phyloP scores from a whole-genome alignment of 805 yeast genomes.

The Candida namnaoensis region DNA sequence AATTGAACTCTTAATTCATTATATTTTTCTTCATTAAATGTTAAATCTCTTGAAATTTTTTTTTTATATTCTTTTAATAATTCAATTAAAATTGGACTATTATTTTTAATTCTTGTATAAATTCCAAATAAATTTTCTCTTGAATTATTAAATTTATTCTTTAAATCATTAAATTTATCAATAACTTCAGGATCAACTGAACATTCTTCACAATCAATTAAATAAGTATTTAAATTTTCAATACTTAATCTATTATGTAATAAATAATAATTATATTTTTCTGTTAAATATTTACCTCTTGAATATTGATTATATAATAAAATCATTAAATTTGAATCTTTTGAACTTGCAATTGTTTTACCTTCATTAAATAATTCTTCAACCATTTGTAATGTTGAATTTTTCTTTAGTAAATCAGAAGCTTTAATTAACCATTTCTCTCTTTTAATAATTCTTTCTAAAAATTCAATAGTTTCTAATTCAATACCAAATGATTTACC shows the following conservation, averaged over 20 bases:
- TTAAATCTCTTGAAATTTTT: constrained; percentile 1
- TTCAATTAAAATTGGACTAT: constrained; percentile 5
- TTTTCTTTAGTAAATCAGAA: constrained; percentile 9
- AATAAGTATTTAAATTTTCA: constrained; percentile 3
- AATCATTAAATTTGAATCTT: constrained; percentile 10
- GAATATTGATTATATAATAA: constrained; percentile 3
- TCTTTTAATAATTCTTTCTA: constrained; percentile 29
- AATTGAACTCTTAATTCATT: constrained; percentile 9
- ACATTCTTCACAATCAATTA: constrained; percentile 5
- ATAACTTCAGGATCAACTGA: constrained; percentile 14
- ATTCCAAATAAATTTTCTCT: constrained; percentile 10
- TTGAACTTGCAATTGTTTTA: constrained; percentile 11
- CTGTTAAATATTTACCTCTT: constrained; percentile 9
- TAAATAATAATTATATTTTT: constrained; percentile 4
- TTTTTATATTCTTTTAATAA: constrained; percentile 2
- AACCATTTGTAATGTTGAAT: constrained; percentile 13
- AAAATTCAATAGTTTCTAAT: constrained; percentile 35
- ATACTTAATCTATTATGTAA: constrained; percentile 3
- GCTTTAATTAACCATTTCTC: constrained; percentile 28
- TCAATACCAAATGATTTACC: constrained; percentile 56
- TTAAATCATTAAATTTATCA: constrained; percentile 7
- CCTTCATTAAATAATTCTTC: constrained; percentile 17
- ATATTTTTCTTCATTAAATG: constrained; percentile 2
- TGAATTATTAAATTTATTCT: constrained; percentile 5
- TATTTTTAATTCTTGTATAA: constrained; percentile 4